Evolutionary conservation across 2,329 filamentous ascomycete species (phyloP), one percentile per base, ranked within the genome.

Genomic region (Pyrenochaeta sp.): DNA sequence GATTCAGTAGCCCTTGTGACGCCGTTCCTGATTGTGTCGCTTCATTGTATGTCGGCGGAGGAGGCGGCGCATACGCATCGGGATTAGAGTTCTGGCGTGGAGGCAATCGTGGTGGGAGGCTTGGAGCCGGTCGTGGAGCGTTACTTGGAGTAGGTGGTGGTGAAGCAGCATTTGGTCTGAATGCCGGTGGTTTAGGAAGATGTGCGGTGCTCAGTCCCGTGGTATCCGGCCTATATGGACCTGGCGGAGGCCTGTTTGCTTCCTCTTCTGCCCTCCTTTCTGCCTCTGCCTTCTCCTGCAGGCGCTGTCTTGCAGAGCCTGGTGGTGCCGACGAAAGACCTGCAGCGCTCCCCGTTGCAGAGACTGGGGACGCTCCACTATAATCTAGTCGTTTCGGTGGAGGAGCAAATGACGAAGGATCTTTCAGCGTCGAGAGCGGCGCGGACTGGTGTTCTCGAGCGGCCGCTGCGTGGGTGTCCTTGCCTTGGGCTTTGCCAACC

Each of bases 341-440:
- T 45, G 18, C 39, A 29, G 39, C 15, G 11, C 39, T 21, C 7
- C n/a, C 17, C 20, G n/a, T 42, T 10, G 80, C 78, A 27, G 78
- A 73, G 12, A 80, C 66, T 2, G 80, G 76, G 6, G 73, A 75
- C 12, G 74, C 76, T 51, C 79, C 76, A 69, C 83, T 77, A 60
- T 81, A 82, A 44, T 80, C 79, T 51, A 79, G 75, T 56, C 69
- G 89, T 66, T 86, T 93, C 0, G 92, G 92, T 21, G 92, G 92
- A 20, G 92, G 91, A 2, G 85, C 91, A 71, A 96, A 97, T 14
- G 86, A 84, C 1, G 85, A 75, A 1, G 91, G 92, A 70, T 97
- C 92, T 71, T 86, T 87, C 27, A 97, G 82, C 3, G 85, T 82
- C 7, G 86, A 81, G 37, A 96, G 78, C 1, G 92, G 92, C 14